Evolutionary conservation across 805 yeast genomes (phyloP), one percentile per base, ranked within the genome.

Genomic region (Saccharomycopsis lassenensis): DNA sequence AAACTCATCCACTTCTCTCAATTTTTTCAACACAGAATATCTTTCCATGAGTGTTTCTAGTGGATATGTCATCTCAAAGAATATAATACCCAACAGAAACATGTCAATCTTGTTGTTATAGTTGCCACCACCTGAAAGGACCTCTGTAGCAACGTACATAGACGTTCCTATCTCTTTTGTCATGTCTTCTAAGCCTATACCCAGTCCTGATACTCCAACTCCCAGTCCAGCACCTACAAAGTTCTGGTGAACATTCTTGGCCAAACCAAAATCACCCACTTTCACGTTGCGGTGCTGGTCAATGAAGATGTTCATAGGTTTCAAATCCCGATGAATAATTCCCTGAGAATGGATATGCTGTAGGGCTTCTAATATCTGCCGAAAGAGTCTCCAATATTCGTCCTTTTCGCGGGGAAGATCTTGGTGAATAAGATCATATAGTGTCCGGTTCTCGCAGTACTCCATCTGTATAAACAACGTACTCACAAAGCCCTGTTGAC

Each of bases 401-500:
- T 73, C 80, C 0, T 83, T 62, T 33, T 81, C 73, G 7, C 61
- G 61, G 4, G 77, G 81, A 8, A 91, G 62, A 0, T 85, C 86
- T 39, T 78, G 83, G 36, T 67, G 71, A 31, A 91, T 89, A 43
- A 91, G 61, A 57, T 91, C 95, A 35, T 71, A 69, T 20, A 91
- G 58, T 0, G 99, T 89, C 40, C 83, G 84, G 52, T 89, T 91
- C 51, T 91, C 98, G 58, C 99, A 91, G 50, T 91, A 91, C 55
- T 91, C 98, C 99, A 91, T 91, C 52, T 91, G 99, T 47, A 91
- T 91, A 54, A 83, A 91, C 21, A 91, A 58, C 0, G 94, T 85
- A n/a, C n/a, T n/a, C n/a, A n/a, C n/a, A n/a, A n/a, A n/a, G n/a
- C n/a, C n/a, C n/a, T n/a, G n/a, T n/a, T n/a, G 51, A 10, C 49